Percentiles rank a stretch among this genome's conserved stretches.
Evolutionary conservation across 23 red algal genomes (phyloP).

Genomic region (Chondrus crispus): DNA sequence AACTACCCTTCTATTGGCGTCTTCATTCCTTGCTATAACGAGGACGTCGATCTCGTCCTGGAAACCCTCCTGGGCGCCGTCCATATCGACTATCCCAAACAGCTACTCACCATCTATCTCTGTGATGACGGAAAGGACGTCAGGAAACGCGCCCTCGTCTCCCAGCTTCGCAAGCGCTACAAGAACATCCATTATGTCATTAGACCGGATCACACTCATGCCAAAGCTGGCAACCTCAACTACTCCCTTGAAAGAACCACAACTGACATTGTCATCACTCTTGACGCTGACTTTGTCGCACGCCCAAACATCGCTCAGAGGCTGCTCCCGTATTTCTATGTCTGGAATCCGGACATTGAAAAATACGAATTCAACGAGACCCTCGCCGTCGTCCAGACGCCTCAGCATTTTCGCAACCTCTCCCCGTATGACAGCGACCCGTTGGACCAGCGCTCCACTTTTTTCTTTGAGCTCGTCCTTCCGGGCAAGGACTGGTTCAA

Average conservation of each 20-base stretch:
- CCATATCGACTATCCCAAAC: constrained; percentile 44
- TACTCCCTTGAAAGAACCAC: constrained; percentile 51
- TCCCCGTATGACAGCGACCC: constrained; percentile 60
- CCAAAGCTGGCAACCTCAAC: constrained; percentile 67
- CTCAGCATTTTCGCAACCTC: constrained; percentile 57
- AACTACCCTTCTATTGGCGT: constrained; percentile 52
- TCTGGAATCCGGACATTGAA: constrained; percentile 21
- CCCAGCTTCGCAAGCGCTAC: constrained; percentile 49
- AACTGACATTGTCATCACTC: constrained; percentile 44
- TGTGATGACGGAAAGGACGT: constrained; percentile 64
- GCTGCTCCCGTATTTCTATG: constrained; percentile 53
- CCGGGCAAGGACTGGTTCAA: constrained; percentile 71
- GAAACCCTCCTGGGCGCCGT: constrained; percentile 48
- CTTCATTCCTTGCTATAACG: constrained; percentile 68
- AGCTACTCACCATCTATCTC: constrained; percentile 52
- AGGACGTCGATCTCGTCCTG: constrained; percentile 56
- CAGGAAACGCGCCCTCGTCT: constrained; percentile 38
- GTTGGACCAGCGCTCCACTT: constrained; percentile 52
- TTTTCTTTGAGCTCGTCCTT: constrained; percentile 51
- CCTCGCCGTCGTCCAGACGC: constrained; percentile 52
- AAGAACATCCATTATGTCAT: constrained; percentile 60
- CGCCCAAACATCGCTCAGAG: constrained; percentile 50
- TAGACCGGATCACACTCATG: constrained; percentile 42
- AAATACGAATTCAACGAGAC: constrained; percentile 64
- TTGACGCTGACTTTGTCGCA: constrained; percentile 64